Evolutionary conservation across 2,329 filamentous ascomycete species (phyloP), one percentile per base, ranked within the genome.

Genomic region (Penicillium sp.): DNA sequence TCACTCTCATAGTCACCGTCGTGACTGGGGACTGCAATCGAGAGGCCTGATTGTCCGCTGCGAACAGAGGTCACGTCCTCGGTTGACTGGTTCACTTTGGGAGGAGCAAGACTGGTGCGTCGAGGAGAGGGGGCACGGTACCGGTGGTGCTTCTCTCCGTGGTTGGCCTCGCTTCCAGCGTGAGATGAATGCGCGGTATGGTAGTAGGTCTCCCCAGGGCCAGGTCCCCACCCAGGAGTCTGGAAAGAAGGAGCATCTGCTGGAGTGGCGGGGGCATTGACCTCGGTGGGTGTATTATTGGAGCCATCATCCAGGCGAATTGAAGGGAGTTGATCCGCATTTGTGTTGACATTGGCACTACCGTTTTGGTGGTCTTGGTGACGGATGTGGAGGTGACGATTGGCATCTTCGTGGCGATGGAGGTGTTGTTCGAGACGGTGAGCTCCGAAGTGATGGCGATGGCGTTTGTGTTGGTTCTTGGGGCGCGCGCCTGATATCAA

Each of bases 401-500:
- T n/a, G n/a, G 52, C 49, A 54, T 62, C 56, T 11, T 43, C 26
- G 44, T 63, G 59, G 23, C 52, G 57, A 29, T 51, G 21, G 19
- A 63, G 33, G 28, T 59, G 61, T 18, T 62, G 52, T 16, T 60
- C 54, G 2, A 56, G n/a, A 19, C 48, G 34, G n/a, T 55, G 50
- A 46, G 51, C 26, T 21, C 59, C 54, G 19, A 60, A 61, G 47
- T 63, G 61, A 56, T 57, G 63, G 13, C 52, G 59, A 39, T 60
- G 66, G 21, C 28, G 57, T 7, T 52, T 48, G 21, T 61, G 54
- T 40, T 57, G 62, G 60, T 58, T 55, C 9, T 59, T 49, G 33
- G 52, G 60, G 21, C 65, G 64, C 64, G 3, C 73, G 64, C 79
- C 77, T 1, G 79, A 80, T 23, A 85, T 80, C 5, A 85, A 67